Conservation (phyloP, 2,329 filamentous ascomycete species). For the Colletotrichum orchidophilum region DNA sequence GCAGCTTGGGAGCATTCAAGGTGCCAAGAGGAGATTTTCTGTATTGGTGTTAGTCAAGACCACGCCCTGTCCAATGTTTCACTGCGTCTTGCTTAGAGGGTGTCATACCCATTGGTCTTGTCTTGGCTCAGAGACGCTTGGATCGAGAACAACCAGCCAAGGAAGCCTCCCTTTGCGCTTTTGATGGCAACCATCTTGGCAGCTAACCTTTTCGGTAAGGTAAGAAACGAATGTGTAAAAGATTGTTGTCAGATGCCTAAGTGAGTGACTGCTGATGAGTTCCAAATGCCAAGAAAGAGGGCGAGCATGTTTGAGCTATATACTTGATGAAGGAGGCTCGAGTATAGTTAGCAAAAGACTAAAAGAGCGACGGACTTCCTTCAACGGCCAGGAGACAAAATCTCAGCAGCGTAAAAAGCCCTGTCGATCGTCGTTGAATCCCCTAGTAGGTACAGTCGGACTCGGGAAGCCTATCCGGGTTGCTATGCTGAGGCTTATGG, state of each 20-base stretch:
- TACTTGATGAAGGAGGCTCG: background rate
- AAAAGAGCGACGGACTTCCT: background rate
- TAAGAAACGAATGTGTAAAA: background rate
- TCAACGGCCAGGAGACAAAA: background rate
- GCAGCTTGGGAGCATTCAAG: constrained; percentile 46
- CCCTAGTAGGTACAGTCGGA: background rate
- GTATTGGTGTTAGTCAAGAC: background rate
- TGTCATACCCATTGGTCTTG: constrained; percentile 50
- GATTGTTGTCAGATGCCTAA: background rate
- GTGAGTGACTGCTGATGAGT: constrained; percentile 15
- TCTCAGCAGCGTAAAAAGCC: background rate
- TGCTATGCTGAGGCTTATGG: background rate
- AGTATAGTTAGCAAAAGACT: background rate
- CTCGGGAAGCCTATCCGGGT: background rate
- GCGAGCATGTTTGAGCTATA: constrained; percentile 28
- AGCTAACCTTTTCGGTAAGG: constrained; percentile 5
- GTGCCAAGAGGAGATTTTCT: constrained; percentile 54
- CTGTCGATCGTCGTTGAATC: background rate
- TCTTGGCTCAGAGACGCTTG: constrained; percentile 41
- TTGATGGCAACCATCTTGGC: constrained; percentile 39
- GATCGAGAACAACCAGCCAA: constrained; percentile 36
- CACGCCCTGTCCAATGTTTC: background rate
- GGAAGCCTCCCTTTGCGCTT: constrained; percentile 23
- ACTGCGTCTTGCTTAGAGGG: background rate
- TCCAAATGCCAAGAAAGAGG: background rate